phyloP scores from a whole-genome alignment of 768 basidiomycete species.

The Amyloporia xantha region DNA sequence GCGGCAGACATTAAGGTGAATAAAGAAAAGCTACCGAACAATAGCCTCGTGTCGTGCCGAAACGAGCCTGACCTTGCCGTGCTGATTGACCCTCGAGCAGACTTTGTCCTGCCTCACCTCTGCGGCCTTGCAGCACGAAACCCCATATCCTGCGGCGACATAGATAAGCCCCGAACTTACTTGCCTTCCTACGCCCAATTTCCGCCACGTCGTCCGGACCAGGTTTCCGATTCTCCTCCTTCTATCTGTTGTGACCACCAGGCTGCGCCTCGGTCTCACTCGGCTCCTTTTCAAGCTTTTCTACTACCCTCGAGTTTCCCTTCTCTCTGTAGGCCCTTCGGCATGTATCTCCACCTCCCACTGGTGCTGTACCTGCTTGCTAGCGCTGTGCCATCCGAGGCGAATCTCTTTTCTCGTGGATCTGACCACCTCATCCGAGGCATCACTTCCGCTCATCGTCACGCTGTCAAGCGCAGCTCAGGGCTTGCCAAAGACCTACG shows the following conservation, averaged over 20 bases:
- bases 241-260: conserved; percentile 1
- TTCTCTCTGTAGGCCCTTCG: conserved; percentile 4
- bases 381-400: conserved; percentile 23
- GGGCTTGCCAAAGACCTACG: conserved; percentile 66
- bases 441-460: conserved; percentile 45
- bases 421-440: conserved; percentile 35
- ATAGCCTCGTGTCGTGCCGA: conserved; percentile 5
- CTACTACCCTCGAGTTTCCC: too few relatives aligned
- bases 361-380: conserved; percentile 27
- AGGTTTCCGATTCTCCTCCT: background rate
- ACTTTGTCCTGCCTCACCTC: background rate
- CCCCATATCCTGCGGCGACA: background rate
- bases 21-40: conserved; percentile 1
- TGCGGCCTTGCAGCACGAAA: background rate
- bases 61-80: too few relatives aligned
- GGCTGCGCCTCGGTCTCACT: conserved; percentile 10
- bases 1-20: too few relatives aligned
- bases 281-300: background rate
- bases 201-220: conserved; percentile 2
- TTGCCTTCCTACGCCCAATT: background rate
- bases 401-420: conserved; percentile 19
- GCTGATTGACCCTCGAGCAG: background rate
- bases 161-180: conserved; percentile 3
- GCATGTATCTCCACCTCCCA: conserved; percentile 20
- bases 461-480: conserved; percentile 53